phyloP scores from a whole-genome alignment of 1,139 yeast species.

The Williopsis jadinii region DNA sequence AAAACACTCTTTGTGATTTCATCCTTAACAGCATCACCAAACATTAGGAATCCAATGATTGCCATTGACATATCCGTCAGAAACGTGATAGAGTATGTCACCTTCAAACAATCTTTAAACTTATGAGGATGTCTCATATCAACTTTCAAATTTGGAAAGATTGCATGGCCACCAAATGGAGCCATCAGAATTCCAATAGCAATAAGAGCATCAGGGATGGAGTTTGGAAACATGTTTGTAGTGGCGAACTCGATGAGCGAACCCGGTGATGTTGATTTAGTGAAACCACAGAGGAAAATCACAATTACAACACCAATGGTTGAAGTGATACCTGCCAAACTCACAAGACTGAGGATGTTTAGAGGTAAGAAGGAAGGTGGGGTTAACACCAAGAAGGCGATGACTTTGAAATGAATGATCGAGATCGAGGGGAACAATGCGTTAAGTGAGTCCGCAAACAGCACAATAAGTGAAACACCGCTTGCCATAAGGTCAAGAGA shows the following conservation, averaged over 20 bases:
- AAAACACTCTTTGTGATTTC: slow-evolving; percentile 79
- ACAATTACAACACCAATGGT: slow-evolving; percentile 57
- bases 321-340: slow-evolving; percentile 66
- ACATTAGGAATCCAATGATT: slow-evolving; percentile 79
- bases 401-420: slow-evolving; percentile 45
- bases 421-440: slow-evolving; percentile 53
- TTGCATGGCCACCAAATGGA: slow-evolving; percentile 90
- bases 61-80: slow-evolving; percentile 73
- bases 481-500: slow-evolving; percentile 76
- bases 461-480: slow-evolving; percentile 63
- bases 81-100: slow-evolving; percentile 61
- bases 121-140: slow-evolving; percentile 76
- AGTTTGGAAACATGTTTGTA: slow-evolving; percentile 46
- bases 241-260: slow-evolving; percentile 52
- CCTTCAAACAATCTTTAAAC: slow-evolving; percentile 41
- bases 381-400: slow-evolving; percentile 54
- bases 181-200: slow-evolving; percentile 76
- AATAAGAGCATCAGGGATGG: slow-evolving; percentile 42
- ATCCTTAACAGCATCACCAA: slow-evolving; percentile 67
- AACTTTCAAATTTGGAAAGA: slow-evolving; percentile 70
- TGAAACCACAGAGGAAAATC: slow-evolving; percentile 57
- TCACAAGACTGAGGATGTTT: slow-evolving; percentile 60
- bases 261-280: slow-evolving; percentile 52
- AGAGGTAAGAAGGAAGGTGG: slow-evolving; percentile 65
- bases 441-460: slow-evolving; percentile 79